A percentile compares a stretch with the other conserved stretches of the same genome.
Evolutionary conservation across 495 filamentous ascomycete genomes (phyloP).

Genomic region (Cairneyella variabilis): DNA sequence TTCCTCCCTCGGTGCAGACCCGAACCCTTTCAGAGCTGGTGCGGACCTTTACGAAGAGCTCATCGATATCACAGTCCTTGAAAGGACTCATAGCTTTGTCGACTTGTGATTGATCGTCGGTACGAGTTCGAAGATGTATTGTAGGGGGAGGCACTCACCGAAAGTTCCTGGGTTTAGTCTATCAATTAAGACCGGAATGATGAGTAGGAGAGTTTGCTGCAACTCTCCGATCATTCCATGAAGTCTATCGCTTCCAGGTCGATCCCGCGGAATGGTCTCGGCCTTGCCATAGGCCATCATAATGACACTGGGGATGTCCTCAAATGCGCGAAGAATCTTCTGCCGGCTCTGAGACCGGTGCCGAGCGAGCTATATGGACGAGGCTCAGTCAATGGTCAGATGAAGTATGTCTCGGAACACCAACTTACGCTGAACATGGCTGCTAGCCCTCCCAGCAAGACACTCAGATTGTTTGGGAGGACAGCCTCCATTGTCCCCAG

Average conservation of each 20-base stretch:
- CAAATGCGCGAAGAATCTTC: background rate
- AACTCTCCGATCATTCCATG: background rate
- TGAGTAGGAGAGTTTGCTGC: background rate
- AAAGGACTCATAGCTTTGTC: slow-evolving; percentile 2
- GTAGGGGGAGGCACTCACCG: background rate
- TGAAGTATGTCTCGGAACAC: background rate
- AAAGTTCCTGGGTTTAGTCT: slow-evolving; percentile 11
- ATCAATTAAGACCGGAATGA: background rate
- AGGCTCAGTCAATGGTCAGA: background rate
- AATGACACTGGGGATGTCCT: background rate
- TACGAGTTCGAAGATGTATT: background rate
- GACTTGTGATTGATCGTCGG: background rate
- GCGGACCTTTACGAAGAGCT: slow-evolving; percentile 1
- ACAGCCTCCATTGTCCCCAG: background rate
- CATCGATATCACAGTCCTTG: background rate
- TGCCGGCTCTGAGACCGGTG: background rate
- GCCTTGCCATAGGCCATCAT: background rate
- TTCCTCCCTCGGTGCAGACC: background rate
- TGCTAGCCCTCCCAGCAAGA: slow-evolving; percentile 21
- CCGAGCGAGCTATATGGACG: background rate
- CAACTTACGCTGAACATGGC: background rate
- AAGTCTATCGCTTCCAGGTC: background rate
- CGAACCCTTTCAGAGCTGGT: background rate
- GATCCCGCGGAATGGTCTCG: background rate
- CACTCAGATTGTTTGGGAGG: slow-evolving; percentile 7